phyloP scores from a whole-genome alignment of 2,329 filamentous ascomycete genomes.

The Scedosporium dehoogii region DNA sequence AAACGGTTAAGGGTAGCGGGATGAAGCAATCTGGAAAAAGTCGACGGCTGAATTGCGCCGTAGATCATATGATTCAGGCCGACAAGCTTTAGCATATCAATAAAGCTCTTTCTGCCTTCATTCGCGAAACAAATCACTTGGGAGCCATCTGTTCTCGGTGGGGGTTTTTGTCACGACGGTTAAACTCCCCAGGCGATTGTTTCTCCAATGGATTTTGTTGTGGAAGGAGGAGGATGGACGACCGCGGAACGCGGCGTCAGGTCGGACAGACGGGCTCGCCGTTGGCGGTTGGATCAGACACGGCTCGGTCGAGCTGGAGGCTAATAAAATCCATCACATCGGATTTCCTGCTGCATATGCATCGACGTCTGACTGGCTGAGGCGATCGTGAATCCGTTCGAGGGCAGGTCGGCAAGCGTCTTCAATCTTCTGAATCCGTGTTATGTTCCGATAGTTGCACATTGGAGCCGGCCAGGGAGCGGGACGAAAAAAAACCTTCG shows the following conservation, averaged over 20 bases:
- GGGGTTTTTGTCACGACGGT: not conserved
- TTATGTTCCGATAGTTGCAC: no score
- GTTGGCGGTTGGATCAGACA: not conserved
- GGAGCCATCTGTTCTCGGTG: not conserved
- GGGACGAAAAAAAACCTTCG: no score
- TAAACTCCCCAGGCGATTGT: not conserved
- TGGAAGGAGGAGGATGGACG: not conserved
- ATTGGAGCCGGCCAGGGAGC: no score
- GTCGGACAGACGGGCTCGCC: not conserved
- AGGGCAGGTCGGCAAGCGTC: no score
- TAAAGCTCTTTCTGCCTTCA: not conserved
- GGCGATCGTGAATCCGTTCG: not conserved
- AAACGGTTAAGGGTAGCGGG: not conserved
- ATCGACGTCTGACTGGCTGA: not conserved
- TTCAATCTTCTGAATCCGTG: no score
- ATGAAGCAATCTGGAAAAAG: conserved; percentile 2
- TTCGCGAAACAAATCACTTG: not conserved
- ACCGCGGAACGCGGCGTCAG: not conserved
- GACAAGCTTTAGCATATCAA: not conserved
- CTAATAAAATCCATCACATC: not conserved
- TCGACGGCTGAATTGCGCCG: not conserved
- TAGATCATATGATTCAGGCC: conserved; percentile 5
- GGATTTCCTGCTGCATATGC: no score
- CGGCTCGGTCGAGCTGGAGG: not conserved
- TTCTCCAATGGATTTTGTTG: not conserved